Evolutionary conservation across 345 rosid genomes (phyloP).

Genomic region (Corchorus capsularis): DNA sequence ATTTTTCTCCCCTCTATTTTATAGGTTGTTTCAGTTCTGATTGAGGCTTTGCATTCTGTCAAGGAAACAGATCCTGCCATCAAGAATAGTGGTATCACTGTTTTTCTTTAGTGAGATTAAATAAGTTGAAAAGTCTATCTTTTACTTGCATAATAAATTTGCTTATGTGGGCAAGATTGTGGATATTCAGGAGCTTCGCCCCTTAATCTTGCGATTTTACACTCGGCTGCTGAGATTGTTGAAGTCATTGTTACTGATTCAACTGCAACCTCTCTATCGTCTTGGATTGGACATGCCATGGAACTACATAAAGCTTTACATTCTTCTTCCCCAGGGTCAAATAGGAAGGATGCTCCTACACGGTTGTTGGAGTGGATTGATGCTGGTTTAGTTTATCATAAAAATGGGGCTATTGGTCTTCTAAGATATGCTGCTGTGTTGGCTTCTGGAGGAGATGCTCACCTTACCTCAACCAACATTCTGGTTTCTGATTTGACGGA

Average conservation of each 20-base stretch:
- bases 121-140: conserved; percentile 12
- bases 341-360: conserved; percentile 90
- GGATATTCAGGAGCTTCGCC: conserved; percentile 79
- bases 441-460: conserved; percentile 97
- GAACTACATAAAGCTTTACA: conserved; percentile 88
- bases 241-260: conserved; percentile 91
- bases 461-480: conserved; percentile 69
- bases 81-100: conserved; percentile 56
- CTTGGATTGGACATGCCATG: conserved; percentile 89
- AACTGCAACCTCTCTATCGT: conserved; percentile 76
- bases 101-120: conserved; percentile 21
- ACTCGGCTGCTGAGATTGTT: conserved; percentile 95
- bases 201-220: conserved; percentile 88
- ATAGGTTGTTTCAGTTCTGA: conserved; percentile 74
- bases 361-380: conserved; percentile 94
- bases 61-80: conserved; percentile 73
- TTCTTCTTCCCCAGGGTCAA: conserved; percentile 91
- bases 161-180: conserved; percentile 33
- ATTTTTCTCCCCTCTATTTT: background rate
- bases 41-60: conserved; percentile 83
- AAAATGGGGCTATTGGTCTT: conserved; percentile 88
- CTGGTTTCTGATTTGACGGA: conserved; percentile 75
- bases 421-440: conserved; percentile 83
- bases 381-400: conserved; percentile 91
- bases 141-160: conserved; percentile 18